Evolutionary conservation across 1,284 basidiomycete species (phyloP).

Genomic region (Pyrrhoderma lamaoense): DNA sequence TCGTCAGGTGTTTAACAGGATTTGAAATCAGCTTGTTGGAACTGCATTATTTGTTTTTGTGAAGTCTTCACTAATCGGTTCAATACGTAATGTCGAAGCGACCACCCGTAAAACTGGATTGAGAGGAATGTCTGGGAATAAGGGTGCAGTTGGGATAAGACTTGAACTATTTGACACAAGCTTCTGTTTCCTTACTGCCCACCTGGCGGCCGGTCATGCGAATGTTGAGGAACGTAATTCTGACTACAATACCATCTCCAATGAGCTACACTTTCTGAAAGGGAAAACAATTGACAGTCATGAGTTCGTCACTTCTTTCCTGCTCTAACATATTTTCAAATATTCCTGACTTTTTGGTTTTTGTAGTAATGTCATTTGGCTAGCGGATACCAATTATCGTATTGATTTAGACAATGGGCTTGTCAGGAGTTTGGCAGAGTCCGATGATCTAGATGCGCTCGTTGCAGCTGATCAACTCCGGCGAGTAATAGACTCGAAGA

Average conservation of each 20-base stretch:
- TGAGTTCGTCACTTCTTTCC: constrained; percentile 51
- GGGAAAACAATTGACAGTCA: constrained; percentile 88
- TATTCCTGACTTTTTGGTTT: constrained; percentile 8
- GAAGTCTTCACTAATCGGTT: constrained; percentile 65
- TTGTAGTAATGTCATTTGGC: constrained; percentile 80
- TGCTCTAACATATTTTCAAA: constrained; percentile 1
- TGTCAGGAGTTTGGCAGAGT: constrained; percentile 58
- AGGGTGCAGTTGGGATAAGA: constrained; percentile 90
- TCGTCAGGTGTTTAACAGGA: constrained; percentile 4
- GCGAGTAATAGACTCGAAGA: constrained; percentile 59
- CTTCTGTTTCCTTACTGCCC: constrained; percentile 94
- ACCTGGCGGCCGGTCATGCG: constrained; percentile 88
- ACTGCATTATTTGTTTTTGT: constrained; percentile 87
- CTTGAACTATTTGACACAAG: constrained; percentile 86
- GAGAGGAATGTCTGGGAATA: constrained; percentile 96
- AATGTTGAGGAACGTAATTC: constrained; percentile 89
- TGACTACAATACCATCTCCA: constrained; percentile 85
- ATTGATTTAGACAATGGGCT: constrained; percentile 80
- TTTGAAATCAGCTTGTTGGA: constrained; percentile 72
- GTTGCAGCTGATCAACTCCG: constrained; percentile 77
- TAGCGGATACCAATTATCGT: constrained; percentile 94
- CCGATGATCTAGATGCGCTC: constrained; percentile 66
- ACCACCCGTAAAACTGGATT: constrained; percentile 95
- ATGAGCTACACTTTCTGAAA: constrained; percentile 78
- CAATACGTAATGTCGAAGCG: constrained; percentile 88